Conservation (phyloP, 148 eudicot genomes). For the Camellia japonica region DNA sequence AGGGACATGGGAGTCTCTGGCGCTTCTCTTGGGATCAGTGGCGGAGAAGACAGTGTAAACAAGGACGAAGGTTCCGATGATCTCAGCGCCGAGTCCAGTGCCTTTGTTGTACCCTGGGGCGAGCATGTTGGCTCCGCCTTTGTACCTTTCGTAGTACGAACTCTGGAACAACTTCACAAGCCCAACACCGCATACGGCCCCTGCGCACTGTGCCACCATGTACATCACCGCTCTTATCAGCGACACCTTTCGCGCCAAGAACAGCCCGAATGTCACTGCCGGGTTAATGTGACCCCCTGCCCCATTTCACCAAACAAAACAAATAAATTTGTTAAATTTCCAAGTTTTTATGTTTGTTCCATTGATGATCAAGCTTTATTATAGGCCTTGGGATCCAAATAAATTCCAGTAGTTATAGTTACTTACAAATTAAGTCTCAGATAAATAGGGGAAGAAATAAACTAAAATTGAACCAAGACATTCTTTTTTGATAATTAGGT, state of each 20-base stretch:
- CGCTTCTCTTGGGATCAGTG: constrained; percentile 46
- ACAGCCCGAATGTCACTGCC: constrained; percentile 44
- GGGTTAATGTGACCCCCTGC: constrained; percentile 44
- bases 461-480: no score
- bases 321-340: neutral
- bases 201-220: constrained; percentile 41
- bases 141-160: constrained; percentile 19
- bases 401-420: no score
- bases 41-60: constrained; percentile 48
- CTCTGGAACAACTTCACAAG: constrained; percentile 37
- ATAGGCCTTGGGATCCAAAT: no score
- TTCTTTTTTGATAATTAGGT: no score
- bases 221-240: constrained; percentile 35
- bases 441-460: no score
- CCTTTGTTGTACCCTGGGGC: constrained; percentile 33
- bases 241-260: constrained; percentile 39
- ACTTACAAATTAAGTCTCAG: no score
- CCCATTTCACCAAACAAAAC: neutral
- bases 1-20: constrained; percentile 46
- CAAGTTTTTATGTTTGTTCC: no score
- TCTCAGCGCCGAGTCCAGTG: constrained; percentile 34
- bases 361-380: no score
- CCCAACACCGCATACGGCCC: constrained; percentile 41
- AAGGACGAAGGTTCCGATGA: constrained; percentile 40
- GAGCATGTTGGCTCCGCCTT: constrained; percentile 36